Percentiles rank a stretch among this genome's conserved stretches.
phyloP scores from a whole-genome alignment of 257 asterid genomes.

The Ballota nigra region DNA sequence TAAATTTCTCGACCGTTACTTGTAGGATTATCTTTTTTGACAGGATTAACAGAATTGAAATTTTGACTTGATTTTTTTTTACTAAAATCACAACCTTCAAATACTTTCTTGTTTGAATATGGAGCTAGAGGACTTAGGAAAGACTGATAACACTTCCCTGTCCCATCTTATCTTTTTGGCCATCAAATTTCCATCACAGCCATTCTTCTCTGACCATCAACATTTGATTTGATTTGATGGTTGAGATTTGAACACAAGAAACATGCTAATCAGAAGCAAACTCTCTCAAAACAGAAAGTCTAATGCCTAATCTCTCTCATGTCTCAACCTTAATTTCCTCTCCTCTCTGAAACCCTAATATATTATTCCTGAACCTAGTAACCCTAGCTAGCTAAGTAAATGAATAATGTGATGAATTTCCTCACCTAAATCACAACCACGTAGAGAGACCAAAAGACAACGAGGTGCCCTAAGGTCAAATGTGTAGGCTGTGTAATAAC shows the following conservation, averaged over 20 bases:
- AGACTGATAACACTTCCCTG: slow-evolving; percentile 38
- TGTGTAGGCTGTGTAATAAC: slow-evolving; percentile 7
- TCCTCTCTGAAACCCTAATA: slow-evolving; percentile 35
- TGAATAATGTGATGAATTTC: slow-evolving; percentile 7
- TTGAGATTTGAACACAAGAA: slow-evolving; percentile 46
- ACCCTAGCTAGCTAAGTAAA: slow-evolving; percentile 4
- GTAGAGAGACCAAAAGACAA: slow-evolving; percentile 45
- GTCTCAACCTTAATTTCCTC: not conserved
- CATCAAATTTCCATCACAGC: slow-evolving; percentile 37
- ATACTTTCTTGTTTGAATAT: slow-evolving; percentile 4
- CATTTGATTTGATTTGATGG: slow-evolving; percentile 53
- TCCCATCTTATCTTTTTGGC: slow-evolving; percentile 40
- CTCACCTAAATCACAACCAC: slow-evolving; percentile 10
- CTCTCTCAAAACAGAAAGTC: not conserved
- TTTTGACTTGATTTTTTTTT: slow-evolving; percentile 27
- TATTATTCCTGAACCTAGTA: slow-evolving; percentile 32
- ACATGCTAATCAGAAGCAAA: slow-evolving; percentile 27
- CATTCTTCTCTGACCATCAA: slow-evolving; percentile 28
- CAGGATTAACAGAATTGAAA: slow-evolving; percentile 25
- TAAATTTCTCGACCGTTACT: slow-evolving; percentile 10
- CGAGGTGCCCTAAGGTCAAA: slow-evolving; percentile 34
- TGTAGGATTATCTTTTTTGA: slow-evolving; percentile 10
- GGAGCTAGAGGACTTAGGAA: not conserved
- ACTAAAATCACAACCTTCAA: slow-evolving; percentile 10
- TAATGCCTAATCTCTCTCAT: slow-evolving; percentile 9